Evolutionary conservation across 2,329 filamentous ascomycete genomes (phyloP), one percentile per base, ranked within the genome.

Genomic region (Trichoderma aggressivum): DNA sequence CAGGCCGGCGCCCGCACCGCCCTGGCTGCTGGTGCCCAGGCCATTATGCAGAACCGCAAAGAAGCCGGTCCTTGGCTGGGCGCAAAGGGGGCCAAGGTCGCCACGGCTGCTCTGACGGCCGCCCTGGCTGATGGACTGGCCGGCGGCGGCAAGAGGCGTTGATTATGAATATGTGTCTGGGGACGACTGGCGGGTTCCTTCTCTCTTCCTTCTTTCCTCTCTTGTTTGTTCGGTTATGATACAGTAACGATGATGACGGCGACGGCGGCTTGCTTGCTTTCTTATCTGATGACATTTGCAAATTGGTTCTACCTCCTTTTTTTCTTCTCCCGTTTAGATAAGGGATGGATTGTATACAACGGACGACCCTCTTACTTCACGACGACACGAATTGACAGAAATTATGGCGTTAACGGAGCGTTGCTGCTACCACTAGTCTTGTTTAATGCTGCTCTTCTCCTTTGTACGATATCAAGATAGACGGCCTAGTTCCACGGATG

Each of bases 111-210:
- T 2, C 72, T 87, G 1, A 84, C 84, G 21, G 85, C 85, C 1
- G 85, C 84, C 0, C 76, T 86, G 21, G 81, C 85, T 50, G 84
- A 86, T 71, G 83, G 84, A 0, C 82, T 86, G 36, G 80, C 84
- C 60, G 75, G 79, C 66, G 75, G 79, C 68, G 24, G 56, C 50
- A 66, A 30, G 81, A 80, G 74, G 76, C 80, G 14, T 75, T 78
- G 2, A 65, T 74, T 30, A 76, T 76, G 18, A 60, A 72, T 50
- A 24, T 50, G 10, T 14, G 4, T 7, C 7, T 21, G 30, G 74
- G 76, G 66, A 55, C 10, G 14, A 39, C 32, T 7, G 12, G 6
- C 16, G n/a, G 7, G 16, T 3, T 10, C 18, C 10, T 18, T 8
- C 8, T 7, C 11, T 8, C 34, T 18, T 12, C n/a, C 14, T 36